Percentiles rank a stretch among this genome's conserved stretches.
Evolutionary conservation across 2,329 filamentous ascomycete species (phyloP).

Genomic region (Colletotrichum shisoi): DNA sequence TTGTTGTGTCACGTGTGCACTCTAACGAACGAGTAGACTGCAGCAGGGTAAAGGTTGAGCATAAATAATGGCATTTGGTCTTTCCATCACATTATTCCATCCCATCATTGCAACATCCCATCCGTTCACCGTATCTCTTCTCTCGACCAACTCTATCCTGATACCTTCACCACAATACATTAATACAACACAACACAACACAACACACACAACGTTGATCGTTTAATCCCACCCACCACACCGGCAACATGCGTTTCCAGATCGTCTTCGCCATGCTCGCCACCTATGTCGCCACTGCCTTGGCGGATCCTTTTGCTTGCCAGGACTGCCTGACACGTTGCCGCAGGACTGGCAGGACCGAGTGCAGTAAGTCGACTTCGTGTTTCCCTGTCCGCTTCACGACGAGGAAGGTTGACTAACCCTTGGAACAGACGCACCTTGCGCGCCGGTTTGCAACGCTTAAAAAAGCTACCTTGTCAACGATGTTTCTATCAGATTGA

Average conservation of each 20-base stretch:
- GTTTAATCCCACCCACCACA: neutral
- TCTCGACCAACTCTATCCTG: too few species aligned
- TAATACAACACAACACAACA: neutral
- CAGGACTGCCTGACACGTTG: too few species aligned
- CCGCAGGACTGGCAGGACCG: too few species aligned
- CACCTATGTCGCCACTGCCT: conserved; percentile 17
- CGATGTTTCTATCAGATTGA: neutral
- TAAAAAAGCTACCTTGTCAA: neutral
- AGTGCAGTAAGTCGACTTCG: conserved; percentile 15
- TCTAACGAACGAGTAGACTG: too few species aligned
- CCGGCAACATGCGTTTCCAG: conserved; percentile 22
- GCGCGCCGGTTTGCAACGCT: conserved; percentile 28
- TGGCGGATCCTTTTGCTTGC: conserved; percentile 23
- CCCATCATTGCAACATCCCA: conserved; percentile 2
- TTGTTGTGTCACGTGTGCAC: too few species aligned
- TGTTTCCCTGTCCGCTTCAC: too few species aligned
- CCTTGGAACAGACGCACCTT: neutral
- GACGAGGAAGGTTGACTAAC: neutral
- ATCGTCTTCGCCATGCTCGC: conserved; percentile 18
- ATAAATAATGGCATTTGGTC: neutral
- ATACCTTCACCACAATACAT: too few species aligned
- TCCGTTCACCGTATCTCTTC: neutral
- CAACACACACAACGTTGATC: neutral
- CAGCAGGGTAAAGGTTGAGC: too few species aligned
- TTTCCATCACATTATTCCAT: neutral